These are phyloP conservation scores for Termitomyces sp. DNA, from an alignment of 1,284 basidiomycete genomes.

Conservation along the genomic window DNA sequence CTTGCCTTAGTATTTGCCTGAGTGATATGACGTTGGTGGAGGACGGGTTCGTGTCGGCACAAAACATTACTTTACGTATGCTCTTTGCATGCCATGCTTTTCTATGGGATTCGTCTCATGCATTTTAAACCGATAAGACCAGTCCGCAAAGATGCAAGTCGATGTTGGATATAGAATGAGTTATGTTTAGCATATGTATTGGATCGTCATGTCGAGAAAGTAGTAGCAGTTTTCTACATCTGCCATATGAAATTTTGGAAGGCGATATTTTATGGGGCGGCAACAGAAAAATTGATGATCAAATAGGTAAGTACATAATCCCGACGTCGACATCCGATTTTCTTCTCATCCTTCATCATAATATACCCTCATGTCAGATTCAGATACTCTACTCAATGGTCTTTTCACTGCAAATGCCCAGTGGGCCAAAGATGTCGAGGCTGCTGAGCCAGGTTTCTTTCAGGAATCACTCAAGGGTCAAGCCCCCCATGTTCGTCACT, in stretches of 20 bases:
- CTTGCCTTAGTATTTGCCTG: slow-evolving; percentile 12
- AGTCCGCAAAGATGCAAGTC: not conserved
- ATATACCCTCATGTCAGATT: slow-evolving; percentile 6
- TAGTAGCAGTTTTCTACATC: not conserved
- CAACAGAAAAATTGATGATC: not conserved
- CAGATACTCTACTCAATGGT: slow-evolving; percentile 29
- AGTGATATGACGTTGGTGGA: slow-evolving; percentile 15
- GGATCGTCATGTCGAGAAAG: not conserved
- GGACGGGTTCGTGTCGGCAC: slow-evolving; percentile 14
- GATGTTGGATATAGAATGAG: not conserved
- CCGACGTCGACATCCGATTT: too few species aligned
- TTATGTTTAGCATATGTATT: too few species aligned
- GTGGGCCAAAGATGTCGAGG: slow-evolving; percentile 57
- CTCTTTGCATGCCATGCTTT: slow-evolving; percentile 5
- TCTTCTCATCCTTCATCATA: not conserved
- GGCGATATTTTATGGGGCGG: not conserved
- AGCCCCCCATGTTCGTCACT: slow-evolving; percentile 53
- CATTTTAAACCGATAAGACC: slow-evolving; percentile 2
- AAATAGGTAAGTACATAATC: not conserved
- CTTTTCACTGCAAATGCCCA: slow-evolving; percentile 53
- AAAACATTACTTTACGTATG: slow-evolving; percentile 18
- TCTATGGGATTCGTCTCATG: slow-evolving; percentile 14
- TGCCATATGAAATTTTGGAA: not conserved
- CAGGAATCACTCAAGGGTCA: slow-evolving; percentile 59
- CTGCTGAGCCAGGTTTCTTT: slow-evolving; percentile 63